Conservation (phyloP, 2,329 filamentous ascomycete species). For the Cladosporium sp. region DNA sequence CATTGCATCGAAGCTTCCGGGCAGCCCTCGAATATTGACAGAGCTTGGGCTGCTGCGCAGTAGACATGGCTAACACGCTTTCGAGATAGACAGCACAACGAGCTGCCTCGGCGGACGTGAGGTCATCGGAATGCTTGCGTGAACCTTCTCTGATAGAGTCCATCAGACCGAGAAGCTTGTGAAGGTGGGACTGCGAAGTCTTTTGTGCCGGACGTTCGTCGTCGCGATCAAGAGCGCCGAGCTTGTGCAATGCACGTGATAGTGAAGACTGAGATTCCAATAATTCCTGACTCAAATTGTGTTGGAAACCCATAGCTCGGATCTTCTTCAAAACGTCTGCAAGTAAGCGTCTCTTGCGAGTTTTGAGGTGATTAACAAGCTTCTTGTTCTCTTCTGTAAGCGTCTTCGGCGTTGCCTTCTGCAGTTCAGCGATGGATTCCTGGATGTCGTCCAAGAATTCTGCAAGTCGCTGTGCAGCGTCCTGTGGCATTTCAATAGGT, state of each 20-base stretch:
- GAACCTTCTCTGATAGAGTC: conserved; percentile 62
- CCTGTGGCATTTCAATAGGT: neutral
- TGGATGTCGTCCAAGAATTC: conserved; percentile 66
- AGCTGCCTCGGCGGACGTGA: conserved; percentile 73
- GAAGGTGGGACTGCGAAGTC: conserved; percentile 66
- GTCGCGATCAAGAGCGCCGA: conserved; percentile 19
- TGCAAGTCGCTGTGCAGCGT: conserved; percentile 48
- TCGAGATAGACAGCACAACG: conserved; percentile 84
- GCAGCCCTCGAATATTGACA: neutral
- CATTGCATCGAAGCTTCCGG: neutral
- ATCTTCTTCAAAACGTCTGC: conserved; percentile 80
- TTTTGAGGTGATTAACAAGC: conserved; percentile 81
- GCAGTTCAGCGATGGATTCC: conserved; percentile 66
- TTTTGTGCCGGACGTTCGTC: conserved; percentile 23
- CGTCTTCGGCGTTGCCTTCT: conserved; percentile 75
- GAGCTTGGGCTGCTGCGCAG: conserved; percentile 6
- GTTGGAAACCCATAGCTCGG: conserved; percentile 82
- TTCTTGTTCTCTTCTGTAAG: conserved; percentile 84
- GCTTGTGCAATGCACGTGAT: conserved; percentile 3
- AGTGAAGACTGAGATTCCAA: conserved; percentile 59
- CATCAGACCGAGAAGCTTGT: conserved; percentile 72
- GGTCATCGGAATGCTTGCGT: conserved; percentile 75
- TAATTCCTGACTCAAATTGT: conserved; percentile 71
- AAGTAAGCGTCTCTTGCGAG: conserved; percentile 82
- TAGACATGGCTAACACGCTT: conserved; percentile 61